Evolutionary conservation across 768 basidiomycete species (phyloP), one percentile per base, ranked within the genome.

Genomic region (Suillus plorans): DNA sequence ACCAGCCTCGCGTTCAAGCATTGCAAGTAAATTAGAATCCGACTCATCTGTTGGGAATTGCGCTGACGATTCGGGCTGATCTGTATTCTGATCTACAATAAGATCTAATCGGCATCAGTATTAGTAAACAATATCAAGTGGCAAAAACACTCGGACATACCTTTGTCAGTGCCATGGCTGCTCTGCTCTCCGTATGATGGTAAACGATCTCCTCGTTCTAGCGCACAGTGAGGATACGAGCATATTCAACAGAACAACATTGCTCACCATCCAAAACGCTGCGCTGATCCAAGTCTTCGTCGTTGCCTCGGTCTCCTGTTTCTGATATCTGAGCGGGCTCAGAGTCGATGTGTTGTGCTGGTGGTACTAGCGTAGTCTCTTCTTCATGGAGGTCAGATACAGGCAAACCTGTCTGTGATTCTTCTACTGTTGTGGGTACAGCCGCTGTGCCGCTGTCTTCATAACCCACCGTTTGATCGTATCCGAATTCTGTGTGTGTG

Each of bases 1-100:
- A 78, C 76, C 72, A 68, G 77, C 74, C 66, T 72, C 74, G 62
- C 64, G 70, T 62, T 76, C 72, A 63, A 76, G 62, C 61, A 71
- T 67, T 9, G 65, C 64, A 44, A 73, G 53, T 63, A 72, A 69
- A 58, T 74, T 72, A 20, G 70, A 70, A 68, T 73, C 74, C 63
- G 74, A 73, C 60, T 75, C 73, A 28, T 76, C 73, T 62, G 66
- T 61, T 64, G 67, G 58, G 6, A 59, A 41, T 20, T 59, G 58
- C 12, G 25, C 8, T 58, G 36, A 41, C 10, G 39, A 59, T 59
- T 42, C 25, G 41, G 41, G 58, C 37, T 59, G 58, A 31, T 59
- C 12, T 59, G 41, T 41, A 10, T 41, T 18, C 5, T 59, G 58
- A 28, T 59, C 41, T 59, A 42, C 41, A 22, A 20, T 59, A 42